Evolutionary conservation across 1,284 basidiomycete species (phyloP), one percentile per base, ranked within the genome.

Genomic region (Cutaneotrichosporon cyanovorans): DNA sequence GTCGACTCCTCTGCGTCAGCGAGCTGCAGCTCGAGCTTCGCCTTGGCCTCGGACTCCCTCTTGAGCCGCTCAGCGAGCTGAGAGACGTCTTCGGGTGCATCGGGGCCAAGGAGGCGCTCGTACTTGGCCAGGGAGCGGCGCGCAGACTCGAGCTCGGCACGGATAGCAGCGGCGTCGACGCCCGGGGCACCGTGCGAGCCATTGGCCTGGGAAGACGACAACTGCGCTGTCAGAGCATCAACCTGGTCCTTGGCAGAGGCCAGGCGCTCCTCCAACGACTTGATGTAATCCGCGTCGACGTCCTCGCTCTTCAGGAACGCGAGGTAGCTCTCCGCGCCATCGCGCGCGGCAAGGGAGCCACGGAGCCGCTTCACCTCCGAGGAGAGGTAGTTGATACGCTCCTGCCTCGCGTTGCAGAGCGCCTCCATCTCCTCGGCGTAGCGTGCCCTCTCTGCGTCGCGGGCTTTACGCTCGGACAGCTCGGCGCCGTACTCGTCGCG

Each of bases 331-430:
- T 81, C 78, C 28, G 87, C 78, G 6, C 84, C 82, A 3, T 78
- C 76, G 34, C 80, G 73, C 0, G 89, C 87, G 14, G 86, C 89
- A 7, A 93, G 73, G 32, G 80, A 78, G 39, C 85, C 78, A 63
- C 85, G 87, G 51, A 87, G 74, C 25, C 92, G 77, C 38, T 76
- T 77, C 15, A 87, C 75, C 68, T 97, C 87, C 2, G 83, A 85
- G 46, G 80, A 73, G 33, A 96, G 69, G 19, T 81, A 78, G 6
- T 70, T 70, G 40, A 96, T 82, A 20, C 90, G 83, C 56, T 87
- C 85, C 79, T 88, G 63, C 59, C 84, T 81, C 10, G 82, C 78
- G 46, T 84, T 81, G 18, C 82, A 78, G 30, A 92, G 73, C 12
- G 75, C 75, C 61, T 85, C 84, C 47, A 84, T 75, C 63, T 92